Percentiles rank a stretch among this genome's conserved stretches.
These are phyloP conservation scores for Cutaneotrichosporon daszewskae DNA, from an alignment of 1,284 basidiomycete species.

Conservation along the genomic window DNA sequence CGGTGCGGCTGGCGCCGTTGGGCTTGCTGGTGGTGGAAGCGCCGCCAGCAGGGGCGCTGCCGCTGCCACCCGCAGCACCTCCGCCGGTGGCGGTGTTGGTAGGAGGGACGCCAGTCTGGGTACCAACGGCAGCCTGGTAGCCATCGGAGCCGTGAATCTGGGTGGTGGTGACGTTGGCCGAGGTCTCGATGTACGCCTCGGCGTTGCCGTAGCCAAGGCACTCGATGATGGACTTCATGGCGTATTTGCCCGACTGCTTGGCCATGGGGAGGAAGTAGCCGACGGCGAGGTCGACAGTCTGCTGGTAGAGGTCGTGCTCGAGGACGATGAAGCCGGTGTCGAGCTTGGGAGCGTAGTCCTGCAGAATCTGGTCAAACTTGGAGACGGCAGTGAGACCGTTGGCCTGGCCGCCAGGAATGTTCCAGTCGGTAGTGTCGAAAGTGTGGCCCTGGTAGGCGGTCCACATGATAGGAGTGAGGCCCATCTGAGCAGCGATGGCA, in stretches of 20 bases:
- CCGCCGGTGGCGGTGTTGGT: slow-evolving; percentile 8
- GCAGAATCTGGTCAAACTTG: slow-evolving; percentile 48
- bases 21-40: neutral
- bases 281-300: slow-evolving; percentile 79
- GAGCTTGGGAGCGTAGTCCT: slow-evolving; percentile 38
- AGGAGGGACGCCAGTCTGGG: slow-evolving; percentile 26
- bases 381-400: slow-evolving; percentile 57
- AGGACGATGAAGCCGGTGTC: slow-evolving; percentile 75
- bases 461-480: slow-evolving; percentile 47
- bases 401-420: slow-evolving; percentile 65
- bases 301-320: slow-evolving; percentile 76
- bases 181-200: slow-evolving; percentile 48
- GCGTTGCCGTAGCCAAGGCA: slow-evolving; percentile 55
- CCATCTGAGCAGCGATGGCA: slow-evolving; percentile 36
- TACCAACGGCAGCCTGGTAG: slow-evolving; percentile 36
- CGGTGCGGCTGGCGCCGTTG: slow-evolving; percentile 1
- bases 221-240: slow-evolving; percentile 55
- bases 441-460: slow-evolving; percentile 36
- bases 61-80: neutral
- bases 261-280: slow-evolving; percentile 71
- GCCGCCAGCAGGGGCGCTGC: neutral
- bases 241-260: slow-evolving; percentile 57
- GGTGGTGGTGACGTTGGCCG: slow-evolving; percentile 39
- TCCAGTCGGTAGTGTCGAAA: slow-evolving; percentile 83
- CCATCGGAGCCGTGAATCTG: slow-evolving; percentile 19